These are phyloP conservation scores for Erodium maritimum DNA, from an alignment of 345 rosid species.

Conservation along the genomic window DNA sequence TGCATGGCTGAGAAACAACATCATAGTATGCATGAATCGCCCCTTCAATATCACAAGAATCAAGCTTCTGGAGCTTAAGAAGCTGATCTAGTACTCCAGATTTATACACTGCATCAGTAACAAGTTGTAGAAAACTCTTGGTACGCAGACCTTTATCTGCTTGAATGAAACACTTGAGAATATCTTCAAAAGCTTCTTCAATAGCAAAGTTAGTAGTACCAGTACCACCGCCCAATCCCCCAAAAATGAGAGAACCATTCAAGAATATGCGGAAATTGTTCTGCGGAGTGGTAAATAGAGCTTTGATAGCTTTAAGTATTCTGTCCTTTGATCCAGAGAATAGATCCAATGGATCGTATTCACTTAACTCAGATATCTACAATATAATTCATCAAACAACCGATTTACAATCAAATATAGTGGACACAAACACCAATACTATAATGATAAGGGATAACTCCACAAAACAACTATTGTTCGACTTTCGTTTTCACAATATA, in stretches of 20 bases:
- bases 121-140: slow-evolving; percentile 49
- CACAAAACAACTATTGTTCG: no score
- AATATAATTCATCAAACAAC: background rate
- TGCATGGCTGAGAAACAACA: slow-evolving; percentile 55
- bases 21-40: slow-evolving; percentile 86
- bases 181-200: slow-evolving; percentile 46
- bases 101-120: slow-evolving; percentile 40
- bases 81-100: slow-evolving; percentile 59
- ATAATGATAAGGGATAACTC: no score
- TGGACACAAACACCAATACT: background rate
- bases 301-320: slow-evolving; percentile 55
- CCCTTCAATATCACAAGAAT: slow-evolving; percentile 64
- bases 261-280: slow-evolving; percentile 81
- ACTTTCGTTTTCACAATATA: no score
- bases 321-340: slow-evolving; percentile 78
- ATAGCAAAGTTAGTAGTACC: slow-evolving; percentile 27
- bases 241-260: slow-evolving; percentile 73
- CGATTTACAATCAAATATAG: no score
- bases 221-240: slow-evolving; percentile 56
- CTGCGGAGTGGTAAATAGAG: slow-evolving; percentile 58
- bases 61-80: slow-evolving; percentile 74
- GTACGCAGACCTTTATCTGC: slow-evolving; percentile 45
- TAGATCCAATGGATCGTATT: slow-evolving; percentile 79
- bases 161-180: slow-evolving; percentile 39
- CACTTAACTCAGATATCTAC: slow-evolving; percentile 63